These are phyloP conservation scores for Corynascus novoguineensis DNA, from an alignment of 495 filamentous ascomycete species.

Conservation along the genomic window DNA sequence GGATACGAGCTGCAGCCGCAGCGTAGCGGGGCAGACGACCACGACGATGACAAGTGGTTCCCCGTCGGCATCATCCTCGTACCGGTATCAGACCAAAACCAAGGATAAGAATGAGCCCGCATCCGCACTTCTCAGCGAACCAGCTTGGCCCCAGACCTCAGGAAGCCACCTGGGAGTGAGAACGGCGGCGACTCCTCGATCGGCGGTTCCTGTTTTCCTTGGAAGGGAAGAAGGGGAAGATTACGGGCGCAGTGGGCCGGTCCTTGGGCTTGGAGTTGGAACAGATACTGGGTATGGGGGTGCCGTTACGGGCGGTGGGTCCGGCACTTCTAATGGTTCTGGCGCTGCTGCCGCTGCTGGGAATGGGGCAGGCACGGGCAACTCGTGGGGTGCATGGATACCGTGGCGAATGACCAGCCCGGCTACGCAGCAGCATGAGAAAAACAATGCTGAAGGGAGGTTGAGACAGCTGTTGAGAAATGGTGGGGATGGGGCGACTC, in stretches of 20 bases:
- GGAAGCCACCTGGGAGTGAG: slow-evolving; percentile 35
- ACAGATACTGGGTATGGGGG: too few relatives aligned
- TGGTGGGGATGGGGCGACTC: background rate
- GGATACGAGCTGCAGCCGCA: slow-evolving; percentile 22
- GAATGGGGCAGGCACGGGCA: background rate
- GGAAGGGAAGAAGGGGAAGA: too few relatives aligned
- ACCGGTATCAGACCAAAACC: background rate
- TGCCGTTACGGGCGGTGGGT: too few relatives aligned
- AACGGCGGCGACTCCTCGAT: slow-evolving; percentile 19
- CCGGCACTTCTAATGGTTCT: too few relatives aligned
- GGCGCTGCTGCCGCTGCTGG: background rate
- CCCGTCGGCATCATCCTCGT: background rate
- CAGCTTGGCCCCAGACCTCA: slow-evolving; percentile 45
- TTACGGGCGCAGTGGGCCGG: too few relatives aligned
- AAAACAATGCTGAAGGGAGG: background rate
- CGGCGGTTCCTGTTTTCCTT: too few relatives aligned
- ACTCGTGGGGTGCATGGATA: background rate
- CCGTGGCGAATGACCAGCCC: background rate
- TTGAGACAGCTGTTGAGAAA: slow-evolving; percentile 1
- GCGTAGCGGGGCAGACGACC: background rate
- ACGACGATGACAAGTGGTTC: too few relatives aligned
- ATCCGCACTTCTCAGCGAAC: slow-evolving; percentile 39
- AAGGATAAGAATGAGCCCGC: slow-evolving; percentile 18
- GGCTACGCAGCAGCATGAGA: background rate
- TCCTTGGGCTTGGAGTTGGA: too few relatives aligned